Evolutionary conservation across 2,329 filamentous ascomycete genomes (phyloP).

Genomic region (Ophiostoma himal-ulmi): DNA sequence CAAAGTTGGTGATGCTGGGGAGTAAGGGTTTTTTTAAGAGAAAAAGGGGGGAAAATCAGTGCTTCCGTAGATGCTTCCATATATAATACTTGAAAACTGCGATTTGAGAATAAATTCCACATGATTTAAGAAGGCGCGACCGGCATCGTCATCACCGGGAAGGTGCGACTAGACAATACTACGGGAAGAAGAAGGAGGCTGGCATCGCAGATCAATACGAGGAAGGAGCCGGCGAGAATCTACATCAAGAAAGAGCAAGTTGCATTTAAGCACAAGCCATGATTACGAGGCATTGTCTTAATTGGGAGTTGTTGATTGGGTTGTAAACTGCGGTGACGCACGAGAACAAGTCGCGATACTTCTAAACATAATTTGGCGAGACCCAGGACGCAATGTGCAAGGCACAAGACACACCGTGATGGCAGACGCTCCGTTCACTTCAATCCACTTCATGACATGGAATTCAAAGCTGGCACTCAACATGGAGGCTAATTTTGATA

Average conservation of each 20-base stretch:
- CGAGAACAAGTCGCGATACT: background rate
- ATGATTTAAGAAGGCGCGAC: background rate
- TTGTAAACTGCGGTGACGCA: background rate
- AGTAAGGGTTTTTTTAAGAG: background rate
- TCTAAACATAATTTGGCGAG: background rate
- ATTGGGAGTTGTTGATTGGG: background rate
- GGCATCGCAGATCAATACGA: background rate
- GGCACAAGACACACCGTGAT: too few relatives aligned
- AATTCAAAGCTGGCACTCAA: too few relatives aligned
- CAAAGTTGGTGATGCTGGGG: background rate
- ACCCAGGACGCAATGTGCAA: background rate
- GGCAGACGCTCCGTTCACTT: too few relatives aligned
- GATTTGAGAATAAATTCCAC: background rate
- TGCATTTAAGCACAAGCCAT: background rate
- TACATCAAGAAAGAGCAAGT: background rate
- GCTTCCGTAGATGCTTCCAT: background rate
- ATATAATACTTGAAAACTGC: background rate
- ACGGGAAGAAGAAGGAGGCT: background rate
- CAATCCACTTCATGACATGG: too few relatives aligned
- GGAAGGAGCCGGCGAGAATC: background rate
- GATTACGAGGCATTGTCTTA: background rate
- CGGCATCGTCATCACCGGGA: background rate
- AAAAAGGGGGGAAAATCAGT: background rate
- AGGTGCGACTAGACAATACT: background rate
- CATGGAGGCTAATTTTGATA: too few relatives aligned